These are phyloP conservation scores for Apiotrichum sp. DNA, from an alignment of 1,284 basidiomycete genomes.

Conservation along the genomic window DNA sequence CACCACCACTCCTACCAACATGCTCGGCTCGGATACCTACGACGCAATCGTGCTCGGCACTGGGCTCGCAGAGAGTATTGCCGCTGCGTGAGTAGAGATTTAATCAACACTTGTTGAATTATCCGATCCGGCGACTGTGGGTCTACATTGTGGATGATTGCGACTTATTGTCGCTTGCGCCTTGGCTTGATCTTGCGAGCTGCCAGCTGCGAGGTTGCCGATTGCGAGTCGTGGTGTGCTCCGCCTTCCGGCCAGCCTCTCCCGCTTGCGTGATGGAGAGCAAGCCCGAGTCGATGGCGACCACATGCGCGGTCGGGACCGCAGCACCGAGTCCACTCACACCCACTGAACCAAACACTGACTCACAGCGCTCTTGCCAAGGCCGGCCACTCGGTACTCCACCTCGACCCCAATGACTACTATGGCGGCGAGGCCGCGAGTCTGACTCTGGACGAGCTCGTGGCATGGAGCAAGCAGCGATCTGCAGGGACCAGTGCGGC, in stretches of 20 bases:
- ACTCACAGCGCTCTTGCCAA: constrained; percentile 70
- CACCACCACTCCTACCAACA: constrained; percentile 18
- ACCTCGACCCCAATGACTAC: constrained; percentile 76
- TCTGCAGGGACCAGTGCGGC: neutral
- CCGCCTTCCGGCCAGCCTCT: too few species aligned
- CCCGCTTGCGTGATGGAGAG: too few species aligned
- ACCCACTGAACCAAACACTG: neutral
- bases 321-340: too few species aligned
- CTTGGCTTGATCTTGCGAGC: too few species aligned
- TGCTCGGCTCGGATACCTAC: constrained; percentile 51
- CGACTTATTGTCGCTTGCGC: too few species aligned
- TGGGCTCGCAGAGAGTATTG: constrained; percentile 77
- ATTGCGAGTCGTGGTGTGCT: too few species aligned
- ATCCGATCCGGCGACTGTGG: too few species aligned
- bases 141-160: too few species aligned
- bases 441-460: constrained; percentile 72
- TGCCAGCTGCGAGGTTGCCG: too few species aligned
- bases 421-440: constrained; percentile 82
- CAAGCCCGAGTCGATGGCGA: too few species aligned
- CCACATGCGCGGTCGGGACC: too few species aligned
- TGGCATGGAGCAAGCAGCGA: constrained; percentile 56
- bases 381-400: constrained; percentile 76
- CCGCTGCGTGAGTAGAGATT: constrained; percentile 65
- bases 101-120: too few species aligned
- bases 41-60: constrained; percentile 82